phyloP scores from a whole-genome alignment of 1,139 yeast species.

The Taphrina flavorubra region DNA sequence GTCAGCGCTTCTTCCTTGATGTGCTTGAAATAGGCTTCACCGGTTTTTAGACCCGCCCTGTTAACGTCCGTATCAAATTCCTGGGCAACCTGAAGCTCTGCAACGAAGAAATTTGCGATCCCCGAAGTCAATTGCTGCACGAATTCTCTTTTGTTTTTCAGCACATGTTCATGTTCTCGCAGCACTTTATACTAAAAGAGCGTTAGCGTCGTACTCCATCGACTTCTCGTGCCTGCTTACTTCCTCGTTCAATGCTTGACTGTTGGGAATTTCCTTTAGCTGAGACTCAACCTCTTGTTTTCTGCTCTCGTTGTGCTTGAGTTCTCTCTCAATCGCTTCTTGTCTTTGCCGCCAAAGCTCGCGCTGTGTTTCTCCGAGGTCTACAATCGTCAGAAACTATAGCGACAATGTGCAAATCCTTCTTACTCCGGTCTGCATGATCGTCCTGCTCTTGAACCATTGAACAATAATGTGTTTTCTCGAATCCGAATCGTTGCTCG shows the following conservation, averaged over 20 bases:
- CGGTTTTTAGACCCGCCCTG: not conserved
- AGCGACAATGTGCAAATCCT: not conserved
- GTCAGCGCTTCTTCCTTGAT: slow-evolving; percentile 32
- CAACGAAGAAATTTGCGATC: not conserved
- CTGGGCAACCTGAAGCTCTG: slow-evolving; percentile 8
- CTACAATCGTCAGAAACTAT: not conserved
- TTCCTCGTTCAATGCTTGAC: slow-evolving; percentile 20
- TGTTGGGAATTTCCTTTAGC: slow-evolving; percentile 7
- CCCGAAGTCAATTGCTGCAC: slow-evolving; percentile 1
- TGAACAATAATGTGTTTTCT: slow-evolving; percentile 69
- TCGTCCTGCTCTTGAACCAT: slow-evolving; percentile 51
- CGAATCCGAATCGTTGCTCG: slow-evolving; percentile 70
- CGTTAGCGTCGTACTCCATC: not conserved
- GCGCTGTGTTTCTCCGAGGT: slow-evolving; percentile 18
- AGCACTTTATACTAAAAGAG: not conserved
- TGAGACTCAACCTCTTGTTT: slow-evolving; percentile 1
- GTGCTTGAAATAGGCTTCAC: slow-evolving; percentile 11
- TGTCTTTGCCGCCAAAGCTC: slow-evolving; percentile 14
- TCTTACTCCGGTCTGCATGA: slow-evolving; percentile 16
- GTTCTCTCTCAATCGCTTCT: slow-evolving; percentile 4
- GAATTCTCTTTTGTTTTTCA: slow-evolving; percentile 1
- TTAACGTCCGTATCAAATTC: not conserved
- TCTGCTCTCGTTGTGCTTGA: slow-evolving; percentile 8
- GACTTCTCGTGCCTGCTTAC: not conserved
- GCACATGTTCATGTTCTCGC: slow-evolving; percentile 6